These are phyloP conservation scores for Phaeoacremonium minimum DNA, from an alignment of 2,329 filamentous ascomycete genomes.

Conservation along the genomic window DNA sequence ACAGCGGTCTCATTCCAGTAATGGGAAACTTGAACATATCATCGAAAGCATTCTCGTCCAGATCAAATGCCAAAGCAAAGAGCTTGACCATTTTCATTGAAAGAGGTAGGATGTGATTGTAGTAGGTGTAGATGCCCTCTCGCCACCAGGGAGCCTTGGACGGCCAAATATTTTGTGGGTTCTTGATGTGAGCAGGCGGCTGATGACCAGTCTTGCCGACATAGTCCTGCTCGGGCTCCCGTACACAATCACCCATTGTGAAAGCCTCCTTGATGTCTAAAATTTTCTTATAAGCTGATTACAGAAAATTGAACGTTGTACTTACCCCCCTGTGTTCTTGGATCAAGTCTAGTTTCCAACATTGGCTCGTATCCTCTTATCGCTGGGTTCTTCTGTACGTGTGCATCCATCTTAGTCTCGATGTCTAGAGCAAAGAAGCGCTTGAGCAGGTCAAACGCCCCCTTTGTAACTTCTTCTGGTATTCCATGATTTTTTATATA, in stretches of 20 bases:
- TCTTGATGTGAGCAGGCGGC: slow-evolving; percentile 18
- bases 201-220: slow-evolving; percentile 16
- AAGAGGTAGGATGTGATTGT: slow-evolving; percentile 20
- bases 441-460: slow-evolving; percentile 18
- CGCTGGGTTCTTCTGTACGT: slow-evolving; percentile 27
- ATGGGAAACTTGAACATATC: slow-evolving; percentile 30
- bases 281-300: neutral
- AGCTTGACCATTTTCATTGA: slow-evolving; percentile 24
- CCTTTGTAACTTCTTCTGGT: slow-evolving; percentile 12
- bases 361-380: slow-evolving; percentile 28
- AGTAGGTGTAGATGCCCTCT: slow-evolving; percentile 26
- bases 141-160: slow-evolving; percentile 22
- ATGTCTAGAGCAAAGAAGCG: slow-evolving; percentile 23
- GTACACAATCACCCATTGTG: slow-evolving; percentile 29
- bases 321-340: slow-evolving; percentile 20
- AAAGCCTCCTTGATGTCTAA: slow-evolving; percentile 27
- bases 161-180: slow-evolving; percentile 28
- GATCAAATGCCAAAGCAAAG: slow-evolving; percentile 31
- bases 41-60: slow-evolving; percentile 32
- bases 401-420: slow-evolving; percentile 26
- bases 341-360: slow-evolving; percentile 24
- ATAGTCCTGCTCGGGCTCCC: slow-evolving; percentile 29
- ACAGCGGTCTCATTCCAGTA: slow-evolving; percentile 32
- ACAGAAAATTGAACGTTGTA: neutral
- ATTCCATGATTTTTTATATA: slow-evolving; percentile 26